phyloP scores from a whole-genome alignment of 176 grass and related monocot genomes.

The Musa itinerans region DNA sequence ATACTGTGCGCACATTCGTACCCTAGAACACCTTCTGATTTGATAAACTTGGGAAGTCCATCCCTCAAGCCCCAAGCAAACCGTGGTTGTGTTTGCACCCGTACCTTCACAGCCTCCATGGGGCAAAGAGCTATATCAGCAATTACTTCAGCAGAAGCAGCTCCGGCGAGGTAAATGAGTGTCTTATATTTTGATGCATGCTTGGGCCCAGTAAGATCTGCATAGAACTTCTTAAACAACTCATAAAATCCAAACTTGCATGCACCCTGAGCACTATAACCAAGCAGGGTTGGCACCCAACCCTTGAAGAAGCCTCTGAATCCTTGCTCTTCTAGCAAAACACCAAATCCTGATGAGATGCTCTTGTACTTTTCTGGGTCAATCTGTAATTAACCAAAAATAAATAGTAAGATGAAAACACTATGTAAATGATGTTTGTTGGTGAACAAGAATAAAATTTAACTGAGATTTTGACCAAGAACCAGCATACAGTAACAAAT shows the following conservation, averaged over 20 bases:
- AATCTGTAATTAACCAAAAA: constrained; percentile 29
- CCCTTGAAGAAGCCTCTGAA: constrained; percentile 68
- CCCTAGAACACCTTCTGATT: constrained; percentile 77
- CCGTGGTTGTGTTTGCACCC: constrained; percentile 65
- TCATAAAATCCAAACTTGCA: constrained; percentile 95
- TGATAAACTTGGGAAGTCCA: constrained; percentile 63
- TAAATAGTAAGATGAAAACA: not conserved
- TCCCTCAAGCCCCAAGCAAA: constrained; percentile 60
- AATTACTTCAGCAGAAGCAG: constrained; percentile 72
- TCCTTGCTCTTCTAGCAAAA: constrained; percentile 71
- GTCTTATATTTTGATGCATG: constrained; percentile 43
- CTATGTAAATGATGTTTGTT: not conserved
- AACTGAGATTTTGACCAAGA: not conserved
- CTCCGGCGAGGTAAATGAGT: constrained; percentile 55
- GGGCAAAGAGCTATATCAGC: constrained; percentile 79
- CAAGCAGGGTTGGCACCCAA: constrained; percentile 77
- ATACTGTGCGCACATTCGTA: constrained; percentile 31
- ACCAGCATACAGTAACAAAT: no score
- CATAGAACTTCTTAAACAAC: constrained; percentile 77
- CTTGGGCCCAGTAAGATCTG: constrained; percentile 48
- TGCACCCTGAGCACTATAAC: constrained; percentile 72
- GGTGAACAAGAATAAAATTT: not conserved
- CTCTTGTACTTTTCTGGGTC: constrained; percentile 76
- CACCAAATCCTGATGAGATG: constrained; percentile 36
- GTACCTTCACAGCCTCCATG: constrained; percentile 86